phyloP scores from a whole-genome alignment of 1,284 basidiomycete genomes.

The Tilletia horrida region DNA sequence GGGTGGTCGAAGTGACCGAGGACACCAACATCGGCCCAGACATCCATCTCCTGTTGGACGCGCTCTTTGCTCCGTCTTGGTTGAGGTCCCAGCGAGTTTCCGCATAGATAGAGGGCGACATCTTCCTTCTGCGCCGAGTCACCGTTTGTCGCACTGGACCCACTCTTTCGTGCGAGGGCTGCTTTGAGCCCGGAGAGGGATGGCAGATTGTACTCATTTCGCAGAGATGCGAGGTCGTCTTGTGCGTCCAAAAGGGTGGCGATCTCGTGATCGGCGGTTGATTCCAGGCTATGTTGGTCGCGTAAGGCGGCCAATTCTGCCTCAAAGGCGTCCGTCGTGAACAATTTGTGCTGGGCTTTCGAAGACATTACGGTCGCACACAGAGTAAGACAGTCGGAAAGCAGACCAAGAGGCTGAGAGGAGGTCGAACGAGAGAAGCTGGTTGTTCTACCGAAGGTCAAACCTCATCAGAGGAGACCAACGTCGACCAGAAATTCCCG shows the following conservation, averaged over 20 bases:
- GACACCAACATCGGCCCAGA: constrained; percentile 78
- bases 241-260: constrained; percentile 12
- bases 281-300: not conserved
- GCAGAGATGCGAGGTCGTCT: constrained; percentile 17
- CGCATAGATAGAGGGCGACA: constrained; percentile 77
- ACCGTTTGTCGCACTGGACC: not conserved
- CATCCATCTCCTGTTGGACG: constrained; percentile 76
- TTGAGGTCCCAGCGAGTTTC: constrained; percentile 87
- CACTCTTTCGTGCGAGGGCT: not conserved
- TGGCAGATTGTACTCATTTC: constrained; percentile 19
- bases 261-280: not conserved
- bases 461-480: too few relatives aligned
- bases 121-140: not conserved
- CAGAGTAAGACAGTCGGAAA: too few relatives aligned
- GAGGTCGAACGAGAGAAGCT: too few relatives aligned
- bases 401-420: too few relatives aligned
- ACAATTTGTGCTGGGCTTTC: not conserved
- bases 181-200: not conserved
- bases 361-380: too few relatives aligned
- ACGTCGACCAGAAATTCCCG: too few relatives aligned
- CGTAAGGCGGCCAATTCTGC: not conserved
- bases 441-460: too few relatives aligned
- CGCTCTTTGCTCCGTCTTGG: constrained; percentile 70
- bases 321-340: constrained; percentile 8
- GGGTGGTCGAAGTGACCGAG: constrained; percentile 89